These are phyloP conservation scores for Solanum bukasovii DNA, from an alignment of 257 asterid genomes.

Conservation along the genomic window DNA sequence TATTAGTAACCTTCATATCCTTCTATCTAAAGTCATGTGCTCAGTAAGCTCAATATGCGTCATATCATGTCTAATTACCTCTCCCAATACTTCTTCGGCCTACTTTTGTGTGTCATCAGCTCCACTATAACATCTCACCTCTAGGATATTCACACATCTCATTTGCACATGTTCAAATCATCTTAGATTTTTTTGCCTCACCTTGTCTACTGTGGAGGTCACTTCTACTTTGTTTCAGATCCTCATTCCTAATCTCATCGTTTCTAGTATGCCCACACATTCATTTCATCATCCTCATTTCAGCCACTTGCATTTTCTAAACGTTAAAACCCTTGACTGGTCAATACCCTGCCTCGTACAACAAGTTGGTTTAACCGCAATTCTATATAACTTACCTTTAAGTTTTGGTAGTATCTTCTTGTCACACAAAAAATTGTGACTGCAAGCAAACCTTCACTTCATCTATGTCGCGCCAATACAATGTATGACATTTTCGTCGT, in stretches of 20 bases:
- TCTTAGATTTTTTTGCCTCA: too few species aligned
- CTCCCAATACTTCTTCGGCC: too few species aligned
- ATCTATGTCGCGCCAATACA: neutral
- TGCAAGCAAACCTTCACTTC: neutral
- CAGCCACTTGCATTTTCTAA: neutral
- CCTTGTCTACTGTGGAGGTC: too few species aligned
- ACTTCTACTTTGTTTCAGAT: neutral
- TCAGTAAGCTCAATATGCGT: too few species aligned
- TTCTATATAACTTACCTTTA: neutral
- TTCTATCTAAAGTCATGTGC: too few species aligned
- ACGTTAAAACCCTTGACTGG: neutral
- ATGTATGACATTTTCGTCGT: neutral
- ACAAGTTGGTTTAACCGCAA: neutral
- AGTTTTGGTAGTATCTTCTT: neutral
- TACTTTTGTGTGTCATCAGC: neutral
- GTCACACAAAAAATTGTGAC: neutral
- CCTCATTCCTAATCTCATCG: neutral
- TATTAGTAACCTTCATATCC: fast-evolving
- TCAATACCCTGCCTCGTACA: neutral
- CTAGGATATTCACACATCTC: neutral
- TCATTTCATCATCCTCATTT: too few species aligned
- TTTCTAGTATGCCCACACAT: neutral
- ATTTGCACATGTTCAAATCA: neutral
- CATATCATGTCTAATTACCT: neutral
- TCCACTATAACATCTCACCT: neutral